Base-by-base conservation (phyloP, 352 stramenopile genomes). In the Globisporangium mamillatum region DNA sequence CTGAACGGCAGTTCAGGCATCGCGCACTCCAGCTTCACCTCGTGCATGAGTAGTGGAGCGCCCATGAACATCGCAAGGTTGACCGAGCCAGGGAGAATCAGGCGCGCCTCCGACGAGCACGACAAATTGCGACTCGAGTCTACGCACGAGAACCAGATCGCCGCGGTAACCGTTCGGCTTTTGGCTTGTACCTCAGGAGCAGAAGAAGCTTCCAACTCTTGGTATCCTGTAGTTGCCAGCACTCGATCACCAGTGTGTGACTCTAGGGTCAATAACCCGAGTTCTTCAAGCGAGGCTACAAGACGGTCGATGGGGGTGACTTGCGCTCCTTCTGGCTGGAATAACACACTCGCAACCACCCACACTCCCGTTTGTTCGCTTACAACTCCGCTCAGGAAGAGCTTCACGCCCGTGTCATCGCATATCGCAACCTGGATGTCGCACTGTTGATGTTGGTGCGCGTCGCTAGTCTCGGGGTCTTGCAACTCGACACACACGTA, bases 1-100 rank as follows among this genome's bases (percentile, higher is more conserved):
- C 75, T 88, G 63, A 92, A 90, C 1, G 79, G 46, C 0, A 92
- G 62, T 2, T 76, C 55, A 7, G 84, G 80, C 79, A 92, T 90
- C 1, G 67, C 65, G 22, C 84, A 90, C 56, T 85, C 79, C 9
- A 90, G 22, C 12, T 74, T 75, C n/a, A 92, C 72, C 41, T 78
- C 55, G 18, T 66, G 24, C 10, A 36, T 32, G 2, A 50, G 20
- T 3, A 63, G 24, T 4, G 46, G 50, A 4, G 57, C 32, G 3
- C 1, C 24, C 25, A 74, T 50, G 12, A 80, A 72, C 2, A 24
- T 70, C 5, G 24, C 9, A 1, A 76, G 65, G 18, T 75, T 60
- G 4, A 41, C 57, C 2, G 58, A 29, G 2, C 68, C 68, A 3
- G 68, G 64, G 0, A 90, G 80, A 50, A 92, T 66, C 18, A 90